Evolutionary conservation across 176 grass and related monocot genomes (phyloP).

Genomic region (Aegilops longissima): DNA sequence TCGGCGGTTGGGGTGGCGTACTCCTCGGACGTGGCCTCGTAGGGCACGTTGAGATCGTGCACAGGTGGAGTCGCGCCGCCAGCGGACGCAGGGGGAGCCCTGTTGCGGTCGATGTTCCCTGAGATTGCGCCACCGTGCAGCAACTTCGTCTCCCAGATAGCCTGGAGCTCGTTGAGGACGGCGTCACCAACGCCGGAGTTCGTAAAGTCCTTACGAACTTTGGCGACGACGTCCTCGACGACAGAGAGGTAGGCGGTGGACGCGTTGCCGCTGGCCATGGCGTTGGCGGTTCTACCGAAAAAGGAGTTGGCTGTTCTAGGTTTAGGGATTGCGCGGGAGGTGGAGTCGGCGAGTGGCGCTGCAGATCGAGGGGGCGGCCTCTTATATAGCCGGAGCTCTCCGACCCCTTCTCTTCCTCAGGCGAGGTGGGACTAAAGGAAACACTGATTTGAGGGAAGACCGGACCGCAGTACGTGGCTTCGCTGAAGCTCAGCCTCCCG

Average conservation of each 20-base stretch:
- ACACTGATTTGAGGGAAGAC: no score
- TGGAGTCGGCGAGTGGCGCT: neutral
- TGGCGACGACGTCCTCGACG: conserved; percentile 77
- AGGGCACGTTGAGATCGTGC: conserved; percentile 95
- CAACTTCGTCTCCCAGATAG: conserved; percentile 98
- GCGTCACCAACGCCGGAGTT: conserved; percentile 66
- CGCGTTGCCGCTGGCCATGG: conserved; percentile 77
- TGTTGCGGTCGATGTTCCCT: conserved; percentile 52
- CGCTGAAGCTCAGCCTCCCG: no score
- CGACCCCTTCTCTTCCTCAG: no score
- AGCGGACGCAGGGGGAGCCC: neutral
- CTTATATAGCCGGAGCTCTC: no score
- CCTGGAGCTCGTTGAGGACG: conserved; percentile 86
- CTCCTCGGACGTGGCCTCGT: conserved; percentile 84
- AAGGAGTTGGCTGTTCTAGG: neutral
- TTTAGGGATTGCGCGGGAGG: neutral
- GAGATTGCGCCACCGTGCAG: conserved; percentile 80
- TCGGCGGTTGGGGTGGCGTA: conserved; percentile 90
- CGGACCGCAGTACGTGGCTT: no score
- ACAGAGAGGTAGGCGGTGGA: conserved; percentile 78
- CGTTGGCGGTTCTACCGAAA: neutral
- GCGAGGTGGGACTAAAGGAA: no score
- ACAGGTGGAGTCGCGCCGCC: conserved; percentile 47
- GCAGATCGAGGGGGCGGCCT: no score
- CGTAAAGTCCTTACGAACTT: conserved; percentile 87